These are phyloP conservation scores for Pterula multifida DNA, from an alignment of 1,284 basidiomycete species.

Conservation along the genomic window DNA sequence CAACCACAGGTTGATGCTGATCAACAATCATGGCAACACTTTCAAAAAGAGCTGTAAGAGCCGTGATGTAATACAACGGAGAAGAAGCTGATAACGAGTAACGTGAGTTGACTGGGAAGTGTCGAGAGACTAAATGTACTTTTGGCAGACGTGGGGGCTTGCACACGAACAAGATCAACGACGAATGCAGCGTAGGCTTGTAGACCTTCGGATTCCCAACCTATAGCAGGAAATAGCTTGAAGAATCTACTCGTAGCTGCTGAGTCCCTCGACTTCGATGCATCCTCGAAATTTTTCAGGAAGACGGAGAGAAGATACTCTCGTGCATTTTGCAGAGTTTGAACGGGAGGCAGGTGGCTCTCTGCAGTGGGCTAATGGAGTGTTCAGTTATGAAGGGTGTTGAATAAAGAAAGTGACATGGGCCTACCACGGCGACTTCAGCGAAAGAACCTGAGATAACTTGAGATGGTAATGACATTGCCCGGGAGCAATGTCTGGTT, in stretches of 20 bases:
- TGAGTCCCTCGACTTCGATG: conserved; percentile 71
- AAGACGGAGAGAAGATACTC: conserved; percentile 73
- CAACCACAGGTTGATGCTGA: conserved; percentile 94
- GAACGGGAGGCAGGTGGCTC: conserved; percentile 74
- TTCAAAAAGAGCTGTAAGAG: conserved; percentile 86
- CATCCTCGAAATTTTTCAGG: conserved; percentile 65
- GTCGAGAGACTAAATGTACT: conserved; percentile 31
- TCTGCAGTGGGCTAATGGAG: conserved; percentile 72
- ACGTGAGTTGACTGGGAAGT: conserved; percentile 8
- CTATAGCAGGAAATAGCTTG: conserved; percentile 91
- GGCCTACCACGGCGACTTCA: conserved; percentile 74
- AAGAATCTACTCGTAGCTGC: conserved; percentile 89
- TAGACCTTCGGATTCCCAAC: conserved; percentile 86
- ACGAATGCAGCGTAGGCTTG: conserved; percentile 91
- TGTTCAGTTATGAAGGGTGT: conserved; percentile 8
- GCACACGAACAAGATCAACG: conserved; percentile 75
- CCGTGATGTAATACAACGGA: conserved; percentile 78
- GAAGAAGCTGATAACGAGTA: conserved; percentile 55
- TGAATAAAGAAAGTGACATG: conserved; percentile 13
- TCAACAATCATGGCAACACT: conserved; percentile 93
- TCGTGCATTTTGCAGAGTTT: conserved; percentile 71
- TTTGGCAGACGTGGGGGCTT: conserved; percentile 69
- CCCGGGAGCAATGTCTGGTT: conserved; percentile 79
- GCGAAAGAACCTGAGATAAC: conserved; percentile 83
- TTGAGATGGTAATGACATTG: conserved; percentile 71